Evolutionary conservation across 257 asterid species (phyloP).

Genomic region (Penstemon newberryi): DNA sequence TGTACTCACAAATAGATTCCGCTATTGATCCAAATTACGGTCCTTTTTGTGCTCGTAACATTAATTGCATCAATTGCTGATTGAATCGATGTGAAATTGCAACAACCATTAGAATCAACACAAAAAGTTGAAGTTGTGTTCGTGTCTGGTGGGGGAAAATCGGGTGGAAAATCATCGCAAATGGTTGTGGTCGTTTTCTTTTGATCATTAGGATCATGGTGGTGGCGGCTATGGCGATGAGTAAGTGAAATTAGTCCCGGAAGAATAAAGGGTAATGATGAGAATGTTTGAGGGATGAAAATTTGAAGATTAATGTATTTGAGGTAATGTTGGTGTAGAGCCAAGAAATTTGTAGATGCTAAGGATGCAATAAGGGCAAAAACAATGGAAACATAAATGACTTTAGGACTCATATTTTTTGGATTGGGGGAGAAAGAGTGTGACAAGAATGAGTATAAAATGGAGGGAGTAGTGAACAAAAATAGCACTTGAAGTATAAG

Average conservation of each 20-base stretch:
- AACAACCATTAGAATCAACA: constrained; percentile 83
- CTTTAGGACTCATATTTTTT: constrained; percentile 40
- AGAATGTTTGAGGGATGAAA: constrained; percentile 31
- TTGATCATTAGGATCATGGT: constrained; percentile 30
- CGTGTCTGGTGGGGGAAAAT: constrained; percentile 69
- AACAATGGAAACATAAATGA: constrained; percentile 43
- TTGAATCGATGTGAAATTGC: constrained; percentile 85
- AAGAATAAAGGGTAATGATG: constrained; percentile 3
- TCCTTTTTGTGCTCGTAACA: constrained; percentile 52
- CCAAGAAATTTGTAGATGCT: constrained; percentile 38
- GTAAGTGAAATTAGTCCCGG: neutral
- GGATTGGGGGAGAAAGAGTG: constrained; percentile 1
- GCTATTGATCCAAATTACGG: constrained; percentile 71
- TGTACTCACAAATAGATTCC: constrained; percentile 79
- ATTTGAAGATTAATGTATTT: constrained; percentile 17
- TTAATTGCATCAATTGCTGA: constrained; percentile 84
- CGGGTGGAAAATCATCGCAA: constrained; percentile 72
- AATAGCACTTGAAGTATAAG: constrained; percentile 54
- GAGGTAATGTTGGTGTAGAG: constrained; percentile 1
- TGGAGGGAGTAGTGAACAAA: constrained; percentile 23
- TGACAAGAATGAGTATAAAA: constrained; percentile 18
- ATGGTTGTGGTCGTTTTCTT: constrained; percentile 29
- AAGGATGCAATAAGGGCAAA: constrained; percentile 56
- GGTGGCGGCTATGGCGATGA: constrained; percentile 26
- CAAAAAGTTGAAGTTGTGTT: constrained; percentile 58